These are phyloP conservation scores for Proteromonas lacertae DNA, from an alignment of 352 stramenopile species.

Conservation along the genomic window DNA sequence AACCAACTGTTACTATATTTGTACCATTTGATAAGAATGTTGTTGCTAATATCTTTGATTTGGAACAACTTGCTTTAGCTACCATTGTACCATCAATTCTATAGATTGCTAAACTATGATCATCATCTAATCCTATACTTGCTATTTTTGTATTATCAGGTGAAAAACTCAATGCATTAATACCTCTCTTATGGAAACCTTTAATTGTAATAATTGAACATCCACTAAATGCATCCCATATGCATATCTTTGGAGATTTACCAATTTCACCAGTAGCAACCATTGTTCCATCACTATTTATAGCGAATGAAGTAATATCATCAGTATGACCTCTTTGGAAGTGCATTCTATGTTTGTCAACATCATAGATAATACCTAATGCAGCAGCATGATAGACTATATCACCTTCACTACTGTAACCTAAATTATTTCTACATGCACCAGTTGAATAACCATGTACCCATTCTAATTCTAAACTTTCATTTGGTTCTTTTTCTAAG, in stretches of 20 bases:
- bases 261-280: constrained; percentile 35
- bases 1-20: constrained; percentile 8
- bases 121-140: constrained; percentile 9
- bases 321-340: constrained; percentile 4
- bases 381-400: constrained; percentile 39
- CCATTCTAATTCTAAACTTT: constrained; percentile 6
- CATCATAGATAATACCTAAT: no score
- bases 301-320: background rate
- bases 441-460: constrained; percentile 10
- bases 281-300: constrained; percentile 18
- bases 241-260: constrained; percentile 7
- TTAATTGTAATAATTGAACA: background rate
- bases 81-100: constrained; percentile 8
- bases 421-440: constrained; percentile 9
- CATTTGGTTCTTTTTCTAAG: background rate
- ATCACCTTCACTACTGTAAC: constrained; percentile 12
- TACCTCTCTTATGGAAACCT: constrained; percentile 25
- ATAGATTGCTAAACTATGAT: constrained; percentile 8
- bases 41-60: constrained; percentile 1
- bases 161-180: constrained; percentile 33
- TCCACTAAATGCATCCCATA: constrained; percentile 3
- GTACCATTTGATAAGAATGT: background rate
- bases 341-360: constrained; percentile 1
- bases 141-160: constrained; percentile 9
- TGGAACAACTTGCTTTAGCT: constrained; percentile 5